Percentiles rank a stretch among this genome's conserved stretches.
phyloP scores from a whole-genome alignment of 805 yeast species.

The Maudiozyma pseudohumilis region DNA sequence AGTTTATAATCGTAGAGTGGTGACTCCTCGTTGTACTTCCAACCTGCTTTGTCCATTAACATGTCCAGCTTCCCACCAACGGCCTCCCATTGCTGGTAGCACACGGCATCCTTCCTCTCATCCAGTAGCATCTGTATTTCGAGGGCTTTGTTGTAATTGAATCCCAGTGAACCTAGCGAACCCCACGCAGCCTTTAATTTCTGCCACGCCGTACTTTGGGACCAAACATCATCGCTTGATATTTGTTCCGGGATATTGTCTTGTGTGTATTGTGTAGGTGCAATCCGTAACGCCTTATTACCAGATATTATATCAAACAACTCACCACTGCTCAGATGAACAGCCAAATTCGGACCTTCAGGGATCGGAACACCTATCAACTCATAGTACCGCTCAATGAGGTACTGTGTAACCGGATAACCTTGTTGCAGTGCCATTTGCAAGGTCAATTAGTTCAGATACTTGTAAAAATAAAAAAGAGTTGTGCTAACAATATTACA shows the following conservation, averaged over 20 bases:
- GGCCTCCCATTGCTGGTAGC: conserved; percentile 58
- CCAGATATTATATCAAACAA: conserved; percentile 5
- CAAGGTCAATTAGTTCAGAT: no score
- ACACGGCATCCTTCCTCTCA: conserved; percentile 40
- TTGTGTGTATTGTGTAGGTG: background rate
- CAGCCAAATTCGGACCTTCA: conserved; percentile 2
- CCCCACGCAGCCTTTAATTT: background rate
- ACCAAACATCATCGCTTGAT: background rate
- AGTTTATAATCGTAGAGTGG: conserved; percentile 65
- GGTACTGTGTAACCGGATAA: conserved; percentile 12
- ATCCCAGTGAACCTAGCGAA: background rate
- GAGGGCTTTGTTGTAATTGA: conserved; percentile 25
- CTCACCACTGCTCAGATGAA: conserved; percentile 5
- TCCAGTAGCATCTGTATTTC: conserved; percentile 31
- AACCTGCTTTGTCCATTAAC: conserved; percentile 49
- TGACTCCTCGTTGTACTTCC: conserved; percentile 61
- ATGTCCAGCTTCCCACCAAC: conserved; percentile 56
- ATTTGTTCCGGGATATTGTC: background rate
- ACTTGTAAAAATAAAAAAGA: no score
- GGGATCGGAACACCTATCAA: conserved; percentile 2
- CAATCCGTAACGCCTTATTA: background rate
- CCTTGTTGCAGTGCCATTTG: background rate
- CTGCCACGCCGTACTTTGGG: background rate
- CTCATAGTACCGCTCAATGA: conserved; percentile 10
- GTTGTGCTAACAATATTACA: no score